Evolutionary conservation across 2,329 filamentous ascomycete species (phyloP), one percentile per base, ranked within the genome.

Genomic region (Raffaelea deltoideospora): DNA sequence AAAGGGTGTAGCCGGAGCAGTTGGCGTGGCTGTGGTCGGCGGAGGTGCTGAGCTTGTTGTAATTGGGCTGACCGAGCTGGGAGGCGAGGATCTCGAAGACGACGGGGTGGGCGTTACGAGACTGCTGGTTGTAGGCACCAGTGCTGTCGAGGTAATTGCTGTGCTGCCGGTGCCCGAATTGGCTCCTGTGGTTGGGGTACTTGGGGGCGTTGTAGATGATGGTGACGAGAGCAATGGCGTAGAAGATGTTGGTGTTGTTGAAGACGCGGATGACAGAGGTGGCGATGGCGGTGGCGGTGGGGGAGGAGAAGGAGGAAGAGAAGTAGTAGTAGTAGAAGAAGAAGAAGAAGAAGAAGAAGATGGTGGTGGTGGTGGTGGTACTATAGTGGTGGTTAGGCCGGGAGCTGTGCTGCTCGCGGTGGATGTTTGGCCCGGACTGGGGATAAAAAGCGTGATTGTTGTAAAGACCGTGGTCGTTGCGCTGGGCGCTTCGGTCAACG

Each of bases 391-490:
- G 22, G 33, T 15, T 8, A 5, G 11, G 31, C 23, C 10, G n/a
- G 23, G 13, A 5, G 28, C 6, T 19, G 33, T 22, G 10, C 37
- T 34, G 14, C 33, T 39, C 6, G 39, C 4, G 1, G 35, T 35
- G 10, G 39, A 27, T 13, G 23, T 27, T 20, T 31, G 39, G 22
- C 40, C 27, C 9, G 31, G 37, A 17, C 27, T 43, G n/a, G n/a
- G n/a, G 15, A 43, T 42, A 9, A 43, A 43, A 2, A 48, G 33
- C 2, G 43, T 48, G 10, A 44, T 45, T 3, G 44, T 48, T 3
- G 45, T 37, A 18, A 46, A 46, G 6, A 48, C 43, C 1, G 48
- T 52, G 0, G 45, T 45, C 5, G 42, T 44, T 19, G 41, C 44
- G 31, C 43, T 46, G 8, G 44, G 44, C 4, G 46, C 47, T 13